Evolutionary conservation across 2,329 filamentous ascomycete genomes (phyloP), one percentile per base, ranked within the genome.

Genomic region (Fusarium fracticaudum): DNA sequence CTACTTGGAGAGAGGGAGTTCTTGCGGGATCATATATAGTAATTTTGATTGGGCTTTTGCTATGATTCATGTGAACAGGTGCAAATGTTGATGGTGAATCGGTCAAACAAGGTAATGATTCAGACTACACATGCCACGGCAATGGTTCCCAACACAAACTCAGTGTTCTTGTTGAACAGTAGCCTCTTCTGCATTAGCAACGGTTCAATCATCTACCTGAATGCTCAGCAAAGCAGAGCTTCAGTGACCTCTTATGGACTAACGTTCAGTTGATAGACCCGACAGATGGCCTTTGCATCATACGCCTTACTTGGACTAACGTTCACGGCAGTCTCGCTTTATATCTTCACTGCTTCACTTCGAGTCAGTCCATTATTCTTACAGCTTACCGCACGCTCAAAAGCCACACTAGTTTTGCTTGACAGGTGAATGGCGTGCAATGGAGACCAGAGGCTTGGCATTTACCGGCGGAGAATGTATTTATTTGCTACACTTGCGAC

Each of bases 1-100:
- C 3, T 24, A 0, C 12, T 10, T 8, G 11, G 4, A 24, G n/a
- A 35, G 6, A 1, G 31, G 8, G 48, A 6, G 8, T 8, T 2
- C 22, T 13, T 20, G 1, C 22, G 22, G 17, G 31, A 35, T 17
- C 24, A 51, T 35, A 51, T 35, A 35, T 20, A 35, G 18, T 4
- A n/a, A 13, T 33, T 33, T 9, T n/a, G 18, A 11, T 11, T 7
- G 1, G 14, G 9, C 1, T 22, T 8, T 4, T 17, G 11, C 17
- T 31, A 6, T 17, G 26, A n/a, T 8, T 9, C 3, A 4, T 22
- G 13, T n/a, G 45, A 48, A 50, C 47, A 50, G 20, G 11, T 33
- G 15, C 3, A 50, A 3, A 33, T 12, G 1, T 3, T 13, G 15
- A 7, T 13, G 7, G 10, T 51, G 48, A 24, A 10, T 51, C 3